Evolutionary conservation across 1,284 basidiomycete genomes (phyloP), one percentile per base, ranked within the genome.

Genomic region (Sporisorium scitamineum): DNA sequence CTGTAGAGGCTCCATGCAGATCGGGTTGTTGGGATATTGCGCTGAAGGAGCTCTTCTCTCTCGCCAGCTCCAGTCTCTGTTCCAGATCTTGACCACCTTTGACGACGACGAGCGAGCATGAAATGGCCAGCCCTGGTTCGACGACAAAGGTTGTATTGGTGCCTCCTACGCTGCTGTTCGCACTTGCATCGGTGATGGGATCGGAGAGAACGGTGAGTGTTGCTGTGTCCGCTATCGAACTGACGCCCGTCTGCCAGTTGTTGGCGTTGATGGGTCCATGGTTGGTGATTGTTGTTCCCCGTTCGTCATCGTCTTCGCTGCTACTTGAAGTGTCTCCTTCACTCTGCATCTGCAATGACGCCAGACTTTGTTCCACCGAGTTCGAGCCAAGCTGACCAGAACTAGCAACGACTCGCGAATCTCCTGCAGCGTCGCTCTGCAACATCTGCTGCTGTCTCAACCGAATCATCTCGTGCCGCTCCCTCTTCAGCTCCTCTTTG

Each of bases 131-230:
- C 2, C 65, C 65, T 2, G 58, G 65, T 48, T 61, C 39, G 1
- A 61, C 34, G 11, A 68, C 31, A 26, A 68, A 68, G 1, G 59
- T 48, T 13, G 59, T 68, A 26, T 53, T 68, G 18, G 57, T 55
- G 6, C 48, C 54, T 6, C 56, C 57, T 10, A 53, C 54, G 27
- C 24, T 61, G 31, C 22, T 44, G 6, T 44, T 24, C 2, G 22
- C n/a, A 1, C 53, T 18, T 10, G 16, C 10, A 14, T 31, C 41
- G 1, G 0, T 29, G 34, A 53, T 22, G 14, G 53, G 59, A 16
- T 62, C 27, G 13, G 62, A 62, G n/a, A 67, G 57, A 4, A 65
- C 62, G 10, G 60, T 57, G 45, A 71, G 65, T 20, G 59, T 61
- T 18, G 65, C 65, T 16, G 65, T 62, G 31, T 68, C 54, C 5